Evolutionary conservation across 2,329 filamentous ascomycete species (phyloP), one percentile per base, ranked within the genome.

Genomic region (Pseudogymnoascus sp.): DNA sequence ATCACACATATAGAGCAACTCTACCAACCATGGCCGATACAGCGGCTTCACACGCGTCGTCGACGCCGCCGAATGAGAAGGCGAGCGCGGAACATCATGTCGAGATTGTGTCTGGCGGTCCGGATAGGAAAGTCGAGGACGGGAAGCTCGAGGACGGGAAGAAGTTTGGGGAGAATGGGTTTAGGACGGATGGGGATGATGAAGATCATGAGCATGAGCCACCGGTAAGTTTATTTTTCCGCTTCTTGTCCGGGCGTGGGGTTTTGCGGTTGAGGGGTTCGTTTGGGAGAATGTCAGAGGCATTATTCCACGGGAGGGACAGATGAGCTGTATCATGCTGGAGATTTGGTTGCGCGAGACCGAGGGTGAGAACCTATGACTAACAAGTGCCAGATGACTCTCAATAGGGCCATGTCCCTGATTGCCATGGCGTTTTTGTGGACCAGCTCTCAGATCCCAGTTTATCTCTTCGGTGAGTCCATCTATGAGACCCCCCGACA

Each of bases 401-500:
- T 78, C 65, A 73, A 71, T 38, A 75, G 79, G 3, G 77, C 82
- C 67, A 80, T 84, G 78, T 77, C 77, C 61, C 75, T 85, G 37
- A 67, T 80, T 16, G 81, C 82, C 64, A 84, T 84, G 80, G 80
- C 81, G 4, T 83, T 86, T 63, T 73, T 85, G 21, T 85, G 83
- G 83, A 82, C 81, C 62, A 82, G 81, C 31, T 82, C 78, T 63
- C 82, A 85, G 66, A 84, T 85, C 47, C 83, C 83, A 1, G 75
- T 86, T 8, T 80, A 80, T 66, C 69, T 80, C 3, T 79, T 79
- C 63, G 78, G 78, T 76, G 65, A 44, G 70, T 63, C 23, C 73
- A 44, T 31, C 1, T 8, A 12, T 40, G 18, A 10, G 12, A 4
- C 14, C n/a, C 28, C 6, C 16, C n/a, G 6, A 23, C 11, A 42